Evolutionary conservation across 306 rosid genomes (phyloP), one percentile per base, ranked within the genome.

Genomic region (Ormosia semicastrata): DNA sequence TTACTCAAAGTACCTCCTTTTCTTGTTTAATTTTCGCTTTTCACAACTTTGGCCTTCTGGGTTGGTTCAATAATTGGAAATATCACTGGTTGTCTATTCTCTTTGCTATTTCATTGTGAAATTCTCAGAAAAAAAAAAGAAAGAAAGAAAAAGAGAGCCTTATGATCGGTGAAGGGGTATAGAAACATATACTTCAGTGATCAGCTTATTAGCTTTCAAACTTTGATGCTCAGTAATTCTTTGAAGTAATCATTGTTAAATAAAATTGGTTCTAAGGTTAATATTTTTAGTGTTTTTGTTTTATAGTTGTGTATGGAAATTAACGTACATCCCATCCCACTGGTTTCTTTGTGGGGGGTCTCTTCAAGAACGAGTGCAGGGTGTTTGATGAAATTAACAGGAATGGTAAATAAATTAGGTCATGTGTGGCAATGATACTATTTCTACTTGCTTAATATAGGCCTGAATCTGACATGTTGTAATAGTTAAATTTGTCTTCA

Each of bases 361-460:
- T 41, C 41, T 81, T 57, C 53, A 34, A 8, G 76, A 81, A 66
- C 0, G 71, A 73, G 70, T 43, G 49, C 49, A 58, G 10, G 66
- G 71, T 68, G 71, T 68, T 75, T 69, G 75, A 36, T 75, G 41
- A 80, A 50, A 67, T 47, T 66, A 17, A 66, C 14, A 52, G 29
- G n/a, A 44, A 56, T 43, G 49, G 62, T 15, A 24, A 9, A 56
- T 29, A 8, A 62, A 52, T 24, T 66, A 24, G 47, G 50, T 32
- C 52, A n/a, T 56, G 10, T 66, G 30, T 9, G 30, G 12, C 29
- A 52, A 71, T 60, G 32, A 62, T 7, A 6, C 15, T 9, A 18
- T 54, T 59, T 5, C 56, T 73, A 13, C 44, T 52, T 39, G 39
- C 1, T 49, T 52, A 15, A 10, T 32, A 40, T 77, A 13, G 34